A percentile compares a stretch with the other conserved stretches of the same genome.
Evolutionary conservation across 2,329 filamentous ascomycete genomes (phyloP).

Genomic region (Coleophoma crateriformis): DNA sequence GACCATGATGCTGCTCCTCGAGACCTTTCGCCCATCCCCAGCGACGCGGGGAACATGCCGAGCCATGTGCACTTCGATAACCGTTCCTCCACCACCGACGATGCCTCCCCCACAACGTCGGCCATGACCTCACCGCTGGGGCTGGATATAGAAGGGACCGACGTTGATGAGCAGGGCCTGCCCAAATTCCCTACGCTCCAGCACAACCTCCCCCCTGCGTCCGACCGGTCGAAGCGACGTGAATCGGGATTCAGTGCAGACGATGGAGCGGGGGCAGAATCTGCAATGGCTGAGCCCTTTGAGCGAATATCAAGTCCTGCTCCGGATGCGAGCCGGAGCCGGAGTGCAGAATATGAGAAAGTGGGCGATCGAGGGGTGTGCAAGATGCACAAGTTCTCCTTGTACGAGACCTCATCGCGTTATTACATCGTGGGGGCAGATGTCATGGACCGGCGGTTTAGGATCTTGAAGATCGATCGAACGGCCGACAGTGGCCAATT

Average conservation of each 20-base stretch:
- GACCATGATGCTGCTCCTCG: constrained; percentile 15
- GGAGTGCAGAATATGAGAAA: constrained; percentile 24
- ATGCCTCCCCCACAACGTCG: constrained; percentile 22
- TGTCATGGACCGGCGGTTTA: constrained; percentile 80
- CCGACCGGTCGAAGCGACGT: constrained; percentile 13
- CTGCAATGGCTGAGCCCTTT: constrained; percentile 51
- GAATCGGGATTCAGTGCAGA: constrained; percentile 9
- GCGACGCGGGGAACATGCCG: constrained; percentile 7
- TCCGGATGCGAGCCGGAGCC: constrained; percentile 22
- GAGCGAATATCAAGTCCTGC: constrained; percentile 45
- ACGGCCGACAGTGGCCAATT: constrained; percentile 75
- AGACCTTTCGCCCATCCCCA: constrained; percentile 18
- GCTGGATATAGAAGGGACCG: constrained; percentile 17
- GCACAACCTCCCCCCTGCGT: constrained; percentile 9
- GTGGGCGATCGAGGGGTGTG: constrained; percentile 38
- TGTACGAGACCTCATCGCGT: constrained; percentile 89
- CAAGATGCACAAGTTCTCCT: constrained; percentile 91
- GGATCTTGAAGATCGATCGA: constrained; percentile 91
- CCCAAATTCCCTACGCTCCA: constrained; percentile 23
- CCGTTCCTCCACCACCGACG: constrained; percentile 11
- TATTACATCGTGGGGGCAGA: constrained; percentile 96
- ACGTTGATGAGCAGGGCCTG: constrained; percentile 12
- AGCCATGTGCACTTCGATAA: constrained; percentile 20
- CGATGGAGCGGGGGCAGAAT: constrained; percentile 53
- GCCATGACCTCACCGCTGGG: constrained; percentile 26